Evolutionary conservation across 768 basidiomycete genomes (phyloP), one percentile per base, ranked within the genome.

Genomic region (Rhodotorula diobovata): DNA sequence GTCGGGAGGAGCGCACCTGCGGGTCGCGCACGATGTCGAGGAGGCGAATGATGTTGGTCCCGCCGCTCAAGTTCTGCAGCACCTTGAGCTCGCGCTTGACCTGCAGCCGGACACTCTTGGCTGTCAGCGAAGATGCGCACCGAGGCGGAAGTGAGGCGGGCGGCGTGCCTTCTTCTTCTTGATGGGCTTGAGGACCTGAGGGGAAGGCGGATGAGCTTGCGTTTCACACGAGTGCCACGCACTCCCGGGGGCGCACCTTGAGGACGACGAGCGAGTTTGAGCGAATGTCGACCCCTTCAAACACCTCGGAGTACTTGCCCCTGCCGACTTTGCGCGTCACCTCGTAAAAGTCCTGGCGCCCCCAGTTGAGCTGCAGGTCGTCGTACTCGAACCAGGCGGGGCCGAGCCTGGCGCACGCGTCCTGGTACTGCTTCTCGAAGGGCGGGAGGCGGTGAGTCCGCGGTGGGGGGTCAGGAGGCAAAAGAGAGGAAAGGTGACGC

Each of bases 1-100:
- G 15, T 8, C 21, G 35, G 23, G 43, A 18, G 12, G 28, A 16
- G 41, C 79, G 57, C 39, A 80, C 80, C 78, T 81, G 81, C 37
- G 89, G 90, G 83, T 98, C 95, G 76, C 95, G 87, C 71, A 98
- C 95, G 76, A 97, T 93, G 79, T 98, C 95, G 72, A 97, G 84
- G 61, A 98, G 84, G 14, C 89, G 89, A 60, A 97, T 91, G 73
- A 98, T 85, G 81, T 98, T 98, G 7, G 93, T 93, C 12, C 95
- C 95, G 35, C 95, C 94, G 0, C 93, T 91, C 41, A 98, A 85
- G 80, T 97, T 96, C 82, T 94, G 93, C 35, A 98, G 83, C 78
- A 98, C 95, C 84, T 97, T 97, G 81, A 98, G 96, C 83, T 98
- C 95, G 73, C 95, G 86, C 83, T 97, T 97, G 82, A 98, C 97